A percentile compares a stretch with the other conserved stretches of the same genome.
Conservation (phyloP, 352 stramenopile genomes). For the Phytopythium montanum region DNA sequence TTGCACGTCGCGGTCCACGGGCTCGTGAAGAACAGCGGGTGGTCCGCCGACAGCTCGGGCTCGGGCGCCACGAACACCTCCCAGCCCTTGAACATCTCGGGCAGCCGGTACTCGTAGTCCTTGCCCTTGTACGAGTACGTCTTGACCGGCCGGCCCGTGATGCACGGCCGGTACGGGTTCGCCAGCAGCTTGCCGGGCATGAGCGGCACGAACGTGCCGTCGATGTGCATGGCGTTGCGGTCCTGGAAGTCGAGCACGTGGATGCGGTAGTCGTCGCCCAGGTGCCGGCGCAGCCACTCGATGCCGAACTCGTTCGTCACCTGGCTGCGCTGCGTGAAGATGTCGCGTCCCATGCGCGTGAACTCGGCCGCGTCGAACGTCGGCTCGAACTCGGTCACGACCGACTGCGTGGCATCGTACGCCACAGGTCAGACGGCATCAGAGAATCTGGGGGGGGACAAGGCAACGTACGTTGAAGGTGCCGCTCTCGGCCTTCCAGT, state of each 20-base stretch:
- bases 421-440: background rate
- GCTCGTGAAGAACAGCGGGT: conserved; percentile 89
- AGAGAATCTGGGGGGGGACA: background rate
- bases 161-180: conserved; percentile 85
- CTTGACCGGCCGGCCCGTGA: conserved; percentile 82
- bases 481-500: conserved; percentile 75
- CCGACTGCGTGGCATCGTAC: conserved; percentile 29
- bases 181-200: conserved; percentile 84
- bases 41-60: conserved; percentile 67
- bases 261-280: conserved; percentile 83
- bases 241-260: conserved; percentile 90
- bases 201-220: conserved; percentile 86
- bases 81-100: conserved; percentile 91
- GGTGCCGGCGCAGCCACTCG: conserved; percentile 85
- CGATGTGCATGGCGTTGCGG: conserved; percentile 91
- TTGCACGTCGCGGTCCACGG: conserved; percentile 91
- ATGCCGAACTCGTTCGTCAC: conserved; percentile 91
- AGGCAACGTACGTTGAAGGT: conserved; percentile 74
- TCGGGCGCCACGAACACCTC: conserved; percentile 86
- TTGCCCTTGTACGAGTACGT: conserved; percentile 89
- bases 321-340: conserved; percentile 90
- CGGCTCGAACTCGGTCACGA: conserved; percentile 88
- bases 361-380: conserved; percentile 90
- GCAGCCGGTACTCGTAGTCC: conserved; percentile 83
- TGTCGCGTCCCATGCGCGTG: conserved; percentile 87